Evolutionary conservation across 768 basidiomycete species (phyloP), one percentile per base, ranked within the genome.

Genomic region (Lactifluus hygrophoroides): DNA sequence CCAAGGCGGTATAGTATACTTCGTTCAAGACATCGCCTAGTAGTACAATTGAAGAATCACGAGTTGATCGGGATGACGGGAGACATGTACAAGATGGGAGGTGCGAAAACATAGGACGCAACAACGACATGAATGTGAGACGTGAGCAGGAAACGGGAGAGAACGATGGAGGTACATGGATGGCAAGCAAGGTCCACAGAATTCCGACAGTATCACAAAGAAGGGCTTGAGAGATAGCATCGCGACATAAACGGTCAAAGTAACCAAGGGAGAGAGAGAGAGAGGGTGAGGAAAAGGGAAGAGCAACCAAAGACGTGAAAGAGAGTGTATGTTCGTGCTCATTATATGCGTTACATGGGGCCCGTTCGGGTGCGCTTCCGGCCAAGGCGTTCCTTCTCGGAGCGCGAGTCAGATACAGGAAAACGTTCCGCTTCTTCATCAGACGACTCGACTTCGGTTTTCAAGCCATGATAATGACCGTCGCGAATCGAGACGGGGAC

Each of bases 391-490:
- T 60, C 58, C 46, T 32, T 60, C 34, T 60, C 58, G 11, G 58
- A 60, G 11, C 61, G 61, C 21, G 61, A 62, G 48, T 62, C 61
- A n/a, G 61, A 62, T n/a, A 60, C 21, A 2, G 52, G 57, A 52
- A 62, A 62, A 40, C 60, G 37, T 9, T 58, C 56, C 32, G 34
- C 57, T 48, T 52, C 57, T 27, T 54, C 57, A 16, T 59, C 57
- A 5, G 61, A 59, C n/a, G 51, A 53, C 52, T 54, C 51, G 10
- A 27, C 13, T 25, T 59, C 51, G 13, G 38, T 48, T 37, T 62
- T 52, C 51, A 60, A 37, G 21, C 45, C 47, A 13, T 38, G 48
- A 34, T 55, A 28, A 38, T 43, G 56, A 35, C 45, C 47, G n/a
- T 58, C 38, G 34, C 51, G 50, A 17, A 54, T 49, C 8, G 58